Conservation (phyloP, 2,329 filamentous ascomycete genomes). For the Nemania serpens region DNA sequence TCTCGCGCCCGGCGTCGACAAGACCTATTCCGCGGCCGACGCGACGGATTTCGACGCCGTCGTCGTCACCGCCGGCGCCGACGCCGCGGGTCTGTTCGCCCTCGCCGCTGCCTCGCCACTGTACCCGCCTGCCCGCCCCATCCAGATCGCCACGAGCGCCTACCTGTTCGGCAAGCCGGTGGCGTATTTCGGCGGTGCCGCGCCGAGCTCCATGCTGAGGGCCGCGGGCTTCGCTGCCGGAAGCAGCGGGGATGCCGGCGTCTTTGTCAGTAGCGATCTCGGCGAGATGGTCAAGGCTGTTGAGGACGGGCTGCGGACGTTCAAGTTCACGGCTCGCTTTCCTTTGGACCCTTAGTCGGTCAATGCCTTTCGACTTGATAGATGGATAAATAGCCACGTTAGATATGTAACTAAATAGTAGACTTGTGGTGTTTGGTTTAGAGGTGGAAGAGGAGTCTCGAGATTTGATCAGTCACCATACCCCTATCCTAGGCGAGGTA, state of each 20-base stretch:
- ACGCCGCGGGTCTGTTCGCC: slow-evolving; percentile 53
- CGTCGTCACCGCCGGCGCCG: slow-evolving; percentile 61
- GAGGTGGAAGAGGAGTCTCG: background rate
- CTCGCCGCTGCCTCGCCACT: slow-evolving; percentile 52
- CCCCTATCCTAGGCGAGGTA: too few relatives aligned
- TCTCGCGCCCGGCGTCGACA: slow-evolving; percentile 58
- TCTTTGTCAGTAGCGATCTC: slow-evolving; percentile 45
- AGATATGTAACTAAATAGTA: background rate
- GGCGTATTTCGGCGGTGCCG: slow-evolving; percentile 56
- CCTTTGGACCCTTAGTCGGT: slow-evolving; percentile 51
- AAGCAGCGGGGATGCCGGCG: slow-evolving; percentile 43
- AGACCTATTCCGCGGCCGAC: slow-evolving; percentile 68
- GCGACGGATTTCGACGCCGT: slow-evolving; percentile 66
- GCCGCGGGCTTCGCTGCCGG: slow-evolving; percentile 49
- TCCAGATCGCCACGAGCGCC: slow-evolving; percentile 64
- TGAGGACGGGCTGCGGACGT: slow-evolving; percentile 64
- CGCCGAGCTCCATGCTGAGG: slow-evolving; percentile 40
- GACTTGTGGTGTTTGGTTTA: background rate
- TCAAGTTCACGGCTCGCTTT: slow-evolving; percentile 70
- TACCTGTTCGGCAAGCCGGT: slow-evolving; percentile 75
- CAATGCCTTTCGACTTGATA: too few relatives aligned
- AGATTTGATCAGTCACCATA: too few relatives aligned
- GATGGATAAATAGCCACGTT: too few relatives aligned
- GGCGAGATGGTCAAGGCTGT: slow-evolving; percentile 50
- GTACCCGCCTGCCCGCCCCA: slow-evolving; percentile 66